These are phyloP conservation scores for Stagonosporopsis cucurbitacearum DNA, from an alignment of 2,329 filamentous ascomycete genomes.

Conservation along the genomic window DNA sequence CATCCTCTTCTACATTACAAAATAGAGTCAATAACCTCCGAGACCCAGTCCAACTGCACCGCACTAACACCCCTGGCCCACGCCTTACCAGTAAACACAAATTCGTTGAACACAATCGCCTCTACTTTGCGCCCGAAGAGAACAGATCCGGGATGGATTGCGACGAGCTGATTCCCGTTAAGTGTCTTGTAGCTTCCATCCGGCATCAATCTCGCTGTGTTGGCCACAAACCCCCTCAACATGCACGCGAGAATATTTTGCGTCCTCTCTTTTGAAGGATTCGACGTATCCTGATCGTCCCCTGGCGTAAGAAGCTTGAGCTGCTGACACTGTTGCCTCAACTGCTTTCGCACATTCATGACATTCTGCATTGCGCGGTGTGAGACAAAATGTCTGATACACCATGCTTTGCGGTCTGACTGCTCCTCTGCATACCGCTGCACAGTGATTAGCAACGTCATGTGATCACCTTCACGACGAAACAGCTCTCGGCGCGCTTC, in stretches of 20 bases:
- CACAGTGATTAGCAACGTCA: slow-evolving; percentile 67
- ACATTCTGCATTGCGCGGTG: slow-evolving; percentile 71
- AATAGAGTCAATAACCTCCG: slow-evolving; percentile 54
- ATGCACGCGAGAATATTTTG: slow-evolving; percentile 64
- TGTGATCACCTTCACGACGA: slow-evolving; percentile 67
- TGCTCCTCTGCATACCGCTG: slow-evolving; percentile 65
- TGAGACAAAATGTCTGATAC: slow-evolving; percentile 63
- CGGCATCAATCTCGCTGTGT: slow-evolving; percentile 65
- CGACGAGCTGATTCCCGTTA: slow-evolving; percentile 66
- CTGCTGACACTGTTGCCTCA: slow-evolving; percentile 61
- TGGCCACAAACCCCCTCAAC: slow-evolving; percentile 64
- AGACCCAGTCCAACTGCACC: slow-evolving; percentile 68
- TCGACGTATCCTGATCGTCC: slow-evolving; percentile 17
- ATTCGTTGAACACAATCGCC: slow-evolving; percentile 70
- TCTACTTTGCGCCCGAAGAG: slow-evolving; percentile 64
- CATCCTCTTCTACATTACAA: slow-evolving; percentile 20
- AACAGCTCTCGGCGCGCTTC: slow-evolving; percentile 62
- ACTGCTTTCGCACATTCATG: slow-evolving; percentile 69
- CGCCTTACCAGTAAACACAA: slow-evolving; percentile 68
- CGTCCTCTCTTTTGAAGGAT: slow-evolving; percentile 52
- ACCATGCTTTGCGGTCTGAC: slow-evolving; percentile 66
- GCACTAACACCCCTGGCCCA: slow-evolving; percentile 69
- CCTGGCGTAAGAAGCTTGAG: slow-evolving; percentile 49
- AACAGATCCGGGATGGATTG: slow-evolving; percentile 68
- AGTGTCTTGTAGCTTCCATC: slow-evolving; percentile 68